Percentiles rank a stretch among this genome's conserved stretches.
These are phyloP conservation scores for Solidago caesia DNA, from an alignment of 129 eudicot species.

Conservation along the genomic window DNA sequence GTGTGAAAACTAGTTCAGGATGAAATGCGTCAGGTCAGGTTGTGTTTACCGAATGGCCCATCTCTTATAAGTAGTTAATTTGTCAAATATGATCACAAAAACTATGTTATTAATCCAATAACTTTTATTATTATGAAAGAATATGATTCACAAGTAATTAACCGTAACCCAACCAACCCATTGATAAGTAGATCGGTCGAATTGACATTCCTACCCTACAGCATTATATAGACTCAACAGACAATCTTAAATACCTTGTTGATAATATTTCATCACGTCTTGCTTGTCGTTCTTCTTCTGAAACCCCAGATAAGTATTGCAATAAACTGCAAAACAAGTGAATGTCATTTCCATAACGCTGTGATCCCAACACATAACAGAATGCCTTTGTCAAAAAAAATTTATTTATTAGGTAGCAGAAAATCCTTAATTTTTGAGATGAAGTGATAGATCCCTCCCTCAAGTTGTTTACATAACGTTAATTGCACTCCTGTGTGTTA, in stretches of 20 bases:
- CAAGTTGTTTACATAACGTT: background rate
- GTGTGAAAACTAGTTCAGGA: no score
- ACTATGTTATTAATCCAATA: no score
- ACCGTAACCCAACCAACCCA: background rate
- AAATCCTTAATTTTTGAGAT: background rate
- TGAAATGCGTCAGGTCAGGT: no score
- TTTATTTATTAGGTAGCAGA: background rate
- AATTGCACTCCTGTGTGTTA: no score
- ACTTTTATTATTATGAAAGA: no score
- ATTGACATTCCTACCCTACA: background rate
- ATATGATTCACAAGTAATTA: no score
- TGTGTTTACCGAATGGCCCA: no score
- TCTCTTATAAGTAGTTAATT: background rate
- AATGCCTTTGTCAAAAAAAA: background rate
- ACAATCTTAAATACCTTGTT: slow-evolving; percentile 54
- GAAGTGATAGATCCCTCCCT: background rate
- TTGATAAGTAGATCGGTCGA: background rate
- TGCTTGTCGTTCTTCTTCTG: slow-evolving; percentile 85
- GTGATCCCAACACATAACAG: background rate
- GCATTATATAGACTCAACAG: background rate
- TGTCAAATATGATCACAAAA: background rate
- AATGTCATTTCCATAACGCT: slow-evolving; percentile 1
- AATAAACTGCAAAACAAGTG: slow-evolving; percentile 57
- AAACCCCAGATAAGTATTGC: slow-evolving; percentile 72
- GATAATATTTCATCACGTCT: slow-evolving; percentile 94